Evolutionary conservation across 73 alveolate species (phyloP).

Genomic region (Tetrahymena elliotti): DNA sequence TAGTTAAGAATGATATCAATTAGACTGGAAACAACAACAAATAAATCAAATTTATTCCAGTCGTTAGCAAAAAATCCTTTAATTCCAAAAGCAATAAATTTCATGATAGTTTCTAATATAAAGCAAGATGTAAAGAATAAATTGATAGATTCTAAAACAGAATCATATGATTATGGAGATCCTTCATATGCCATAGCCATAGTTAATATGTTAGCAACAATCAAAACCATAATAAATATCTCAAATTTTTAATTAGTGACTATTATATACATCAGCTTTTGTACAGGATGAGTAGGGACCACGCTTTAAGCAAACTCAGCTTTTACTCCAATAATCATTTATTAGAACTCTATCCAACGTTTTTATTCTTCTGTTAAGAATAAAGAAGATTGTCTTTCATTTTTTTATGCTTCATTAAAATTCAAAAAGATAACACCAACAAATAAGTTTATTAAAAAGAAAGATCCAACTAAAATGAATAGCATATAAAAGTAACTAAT

Average conservation of each 20-base stretch:
- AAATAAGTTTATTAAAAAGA: conserved; percentile 76
- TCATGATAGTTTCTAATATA: conserved; percentile 70
- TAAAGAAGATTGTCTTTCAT: conserved; percentile 42
- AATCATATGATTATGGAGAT: conserved; percentile 37
- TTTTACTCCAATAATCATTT: conserved; percentile 38
- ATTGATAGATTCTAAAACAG: conserved; percentile 49
- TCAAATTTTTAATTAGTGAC: conserved; percentile 51
- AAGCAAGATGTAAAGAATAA: conserved; percentile 70
- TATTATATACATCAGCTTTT: conserved; percentile 19
- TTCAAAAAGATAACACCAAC: conserved; percentile 89
- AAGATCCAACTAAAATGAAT: conserved; percentile 75
- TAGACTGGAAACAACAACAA: conserved; percentile 82
- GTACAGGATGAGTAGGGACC: conserved; percentile 36
- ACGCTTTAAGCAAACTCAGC: conserved; percentile 51
- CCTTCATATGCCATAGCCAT: conserved; percentile 81
- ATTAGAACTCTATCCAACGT: conserved; percentile 59
- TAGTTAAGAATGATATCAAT: conserved; percentile 66
- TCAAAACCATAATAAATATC: conserved; percentile 64
- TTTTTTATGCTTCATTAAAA: conserved; percentile 72
- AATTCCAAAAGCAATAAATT: conserved; percentile 74
- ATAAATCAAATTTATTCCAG: conserved; percentile 92
- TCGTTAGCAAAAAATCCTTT: conserved; percentile 68
- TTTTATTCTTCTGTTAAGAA: conserved; percentile 42
- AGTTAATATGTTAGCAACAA: conserved; percentile 64
- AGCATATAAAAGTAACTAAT: conserved; percentile 58